Percentiles rank a stretch among this genome's conserved stretches.
Evolutionary conservation across 2,329 filamentous ascomycete genomes (phyloP).

Genomic region (Colletotrichum gigasporum): DNA sequence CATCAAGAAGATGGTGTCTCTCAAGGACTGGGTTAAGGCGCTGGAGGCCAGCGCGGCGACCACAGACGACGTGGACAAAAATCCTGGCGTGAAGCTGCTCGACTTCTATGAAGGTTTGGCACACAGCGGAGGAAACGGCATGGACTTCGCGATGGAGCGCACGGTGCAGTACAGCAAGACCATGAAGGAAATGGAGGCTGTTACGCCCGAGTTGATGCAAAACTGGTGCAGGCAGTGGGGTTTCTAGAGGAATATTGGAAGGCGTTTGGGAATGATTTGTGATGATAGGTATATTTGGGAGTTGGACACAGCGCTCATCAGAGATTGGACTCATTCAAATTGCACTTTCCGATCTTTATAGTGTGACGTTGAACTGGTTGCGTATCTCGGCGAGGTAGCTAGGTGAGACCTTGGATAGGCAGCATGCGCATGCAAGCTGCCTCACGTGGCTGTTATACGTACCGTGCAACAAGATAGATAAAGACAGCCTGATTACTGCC

Average conservation of each 20-base stretch:
- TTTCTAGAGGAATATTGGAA: slow-evolving; percentile 31
- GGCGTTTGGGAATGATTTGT: background rate
- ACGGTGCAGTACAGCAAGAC: slow-evolving; percentile 52
- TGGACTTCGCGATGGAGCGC: slow-evolving; percentile 50
- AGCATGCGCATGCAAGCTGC: too few relatives aligned
- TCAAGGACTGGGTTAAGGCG: slow-evolving; percentile 55
- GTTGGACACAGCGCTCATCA: too few relatives aligned
- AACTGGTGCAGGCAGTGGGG: slow-evolving; percentile 60
- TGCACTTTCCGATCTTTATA: too few relatives aligned
- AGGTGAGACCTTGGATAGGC: too few relatives aligned
- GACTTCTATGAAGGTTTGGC: slow-evolving; percentile 55
- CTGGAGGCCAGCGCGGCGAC: slow-evolving; percentile 52
- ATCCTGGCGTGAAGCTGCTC: slow-evolving; percentile 62
- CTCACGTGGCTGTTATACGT: too few relatives aligned
- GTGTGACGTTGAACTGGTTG: too few relatives aligned
- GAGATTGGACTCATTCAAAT: too few relatives aligned
- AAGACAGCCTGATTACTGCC: too few relatives aligned
- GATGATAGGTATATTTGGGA: background rate
- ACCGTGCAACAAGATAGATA: too few relatives aligned
- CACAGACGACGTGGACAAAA: slow-evolving; percentile 49
- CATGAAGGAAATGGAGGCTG: slow-evolving; percentile 48
- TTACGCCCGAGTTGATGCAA: slow-evolving; percentile 54
- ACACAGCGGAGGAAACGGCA: slow-evolving; percentile 33
- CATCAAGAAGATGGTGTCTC: slow-evolving; percentile 49
- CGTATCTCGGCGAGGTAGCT: too few relatives aligned